Base-by-base conservation (phyloP, 2,329 filamentous ascomycete species). In the Neodidymelliopsis sp. region DNA sequence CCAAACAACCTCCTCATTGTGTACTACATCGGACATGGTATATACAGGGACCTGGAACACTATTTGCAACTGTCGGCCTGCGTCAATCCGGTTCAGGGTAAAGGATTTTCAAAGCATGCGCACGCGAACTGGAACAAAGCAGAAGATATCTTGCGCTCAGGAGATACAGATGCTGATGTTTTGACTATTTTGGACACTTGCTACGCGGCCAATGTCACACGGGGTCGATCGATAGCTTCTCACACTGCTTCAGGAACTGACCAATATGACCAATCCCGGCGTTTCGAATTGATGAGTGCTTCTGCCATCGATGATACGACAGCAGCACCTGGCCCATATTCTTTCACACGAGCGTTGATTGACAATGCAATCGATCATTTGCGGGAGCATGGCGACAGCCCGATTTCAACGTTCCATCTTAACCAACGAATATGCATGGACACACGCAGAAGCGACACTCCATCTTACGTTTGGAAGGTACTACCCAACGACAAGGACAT, bases 11-110 rank as follows among this genome's bases (percentile, higher is more conserved):
- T 70, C 7, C 51, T 72, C 22, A 70, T 73, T 16, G 59, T 74
- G 15, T 74, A 73, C 54, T 74, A 74, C 40, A 74, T 65, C 6
- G 72, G 72, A 0, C 71, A 74, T 49, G 68, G 70, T 6, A 37
- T 56, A 0, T 71, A 59, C 36, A 31, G 49, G 1, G 56, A 65
- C 3, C 44, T 58, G 12, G 24, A 27, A 7, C 59, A 66, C 28
- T 46, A 49, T n/a, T 40, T 71, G 9, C 53, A 69, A 46, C 47
- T 72, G 13, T 62, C 58, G 1, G 66, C 54, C 10, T 59, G 39
- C 22, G 38, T 40, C 6, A 52, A 57, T 10, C 56, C 51, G 2
- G 24, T n/a, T 2, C 11, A 28, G 10, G 56, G 51, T 13, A 55
- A 52, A 39, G 66, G 60, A 1, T 59, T 67, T 41, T 53, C 44